phyloP scores from a whole-genome alignment of 768 basidiomycete genomes.

The Boletus rex-veris region DNA sequence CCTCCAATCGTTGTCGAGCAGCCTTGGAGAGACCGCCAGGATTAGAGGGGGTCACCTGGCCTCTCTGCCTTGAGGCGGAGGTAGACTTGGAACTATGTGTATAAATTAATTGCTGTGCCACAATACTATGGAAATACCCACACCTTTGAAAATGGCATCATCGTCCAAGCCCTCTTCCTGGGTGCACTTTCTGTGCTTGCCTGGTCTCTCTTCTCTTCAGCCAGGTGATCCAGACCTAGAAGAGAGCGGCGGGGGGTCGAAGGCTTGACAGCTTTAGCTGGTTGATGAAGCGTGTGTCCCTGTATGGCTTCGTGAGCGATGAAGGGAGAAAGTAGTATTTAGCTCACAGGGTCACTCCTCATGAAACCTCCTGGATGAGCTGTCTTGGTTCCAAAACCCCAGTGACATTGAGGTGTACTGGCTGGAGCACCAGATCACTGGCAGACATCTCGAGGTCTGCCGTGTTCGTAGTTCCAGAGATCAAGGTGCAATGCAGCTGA shows the following conservation, averaged over 20 bases:
- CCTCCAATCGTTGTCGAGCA: too few species aligned
- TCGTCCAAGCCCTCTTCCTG: constrained; percentile 63
- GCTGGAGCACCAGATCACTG: constrained; percentile 41
- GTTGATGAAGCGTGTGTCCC: constrained; percentile 80
- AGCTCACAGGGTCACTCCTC: constrained; percentile 55
- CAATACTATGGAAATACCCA: constrained; percentile 9
- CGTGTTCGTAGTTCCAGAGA: too few species aligned
- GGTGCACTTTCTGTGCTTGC: constrained; percentile 41
- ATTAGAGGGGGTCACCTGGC: constrained; percentile 89
- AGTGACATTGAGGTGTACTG: constrained; percentile 59
- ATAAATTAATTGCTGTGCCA: background rate
- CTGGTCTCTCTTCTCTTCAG: constrained; percentile 79
- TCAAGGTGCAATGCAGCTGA: too few species aligned
- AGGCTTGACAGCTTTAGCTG: constrained; percentile 68
- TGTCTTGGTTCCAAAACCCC: constrained; percentile 80
- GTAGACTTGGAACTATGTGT: constrained; percentile 70
- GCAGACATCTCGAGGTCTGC: constrained; percentile 40
- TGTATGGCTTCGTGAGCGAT: constrained; percentile 27
- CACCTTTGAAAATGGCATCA: constrained; percentile 86
- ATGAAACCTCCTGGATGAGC: constrained; percentile 76
- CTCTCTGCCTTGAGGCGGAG: too few species aligned
- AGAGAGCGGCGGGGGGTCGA: constrained; percentile 76
- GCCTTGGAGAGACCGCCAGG: too few species aligned
- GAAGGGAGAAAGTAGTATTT: background rate
- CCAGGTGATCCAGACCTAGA: constrained; percentile 85